A percentile compares a stretch with the other conserved stretches of the same genome.
Evolutionary conservation across 2,329 filamentous ascomycete genomes (phyloP).

Genomic region (Penicillium aurantiogriseum): DNA sequence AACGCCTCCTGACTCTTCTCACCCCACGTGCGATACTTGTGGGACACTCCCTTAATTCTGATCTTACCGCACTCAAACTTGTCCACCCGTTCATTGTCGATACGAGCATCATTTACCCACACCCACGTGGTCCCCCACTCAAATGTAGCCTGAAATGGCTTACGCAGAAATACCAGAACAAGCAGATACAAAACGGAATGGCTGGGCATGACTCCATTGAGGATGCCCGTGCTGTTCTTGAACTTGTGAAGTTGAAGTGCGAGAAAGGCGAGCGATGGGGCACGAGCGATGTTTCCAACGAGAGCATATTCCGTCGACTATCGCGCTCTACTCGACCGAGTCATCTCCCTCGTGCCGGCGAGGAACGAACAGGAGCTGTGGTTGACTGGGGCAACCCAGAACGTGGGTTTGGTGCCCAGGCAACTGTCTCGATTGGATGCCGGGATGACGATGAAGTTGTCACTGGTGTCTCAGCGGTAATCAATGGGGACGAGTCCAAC

Average conservation of each 20-base stretch:
- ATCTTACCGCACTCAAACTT: slow-evolving; percentile 75
- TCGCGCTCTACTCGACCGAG: slow-evolving; percentile 52
- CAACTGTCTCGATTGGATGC: slow-evolving; percentile 57
- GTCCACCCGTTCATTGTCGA: slow-evolving; percentile 93
- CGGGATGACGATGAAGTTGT: slow-evolving; percentile 58
- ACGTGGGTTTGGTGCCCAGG: slow-evolving; percentile 58
- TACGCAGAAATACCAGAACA: slow-evolving; percentile 76
- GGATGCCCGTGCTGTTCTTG: slow-evolving; percentile 85
- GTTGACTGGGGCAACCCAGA: slow-evolving; percentile 87
- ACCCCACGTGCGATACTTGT: slow-evolving; percentile 47
- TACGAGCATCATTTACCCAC: slow-evolving; percentile 84
- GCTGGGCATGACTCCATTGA: slow-evolving; percentile 88
- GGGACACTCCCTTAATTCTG: slow-evolving; percentile 50
- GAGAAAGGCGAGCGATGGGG: slow-evolving; percentile 89
- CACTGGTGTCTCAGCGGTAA: slow-evolving; percentile 52
- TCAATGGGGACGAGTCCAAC: slow-evolving; percentile 49
- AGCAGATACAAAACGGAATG: slow-evolving; percentile 81
- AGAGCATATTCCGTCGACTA: slow-evolving; percentile 87
- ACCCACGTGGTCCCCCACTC: slow-evolving; percentile 82
- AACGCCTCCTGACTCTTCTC: slow-evolving; percentile 69
- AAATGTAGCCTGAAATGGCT: slow-evolving; percentile 92
- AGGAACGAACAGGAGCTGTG: slow-evolving; percentile 54
- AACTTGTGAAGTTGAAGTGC: slow-evolving; percentile 92
- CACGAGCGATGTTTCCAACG: slow-evolving; percentile 71
- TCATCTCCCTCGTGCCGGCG: slow-evolving; percentile 33